phyloP scores from a whole-genome alignment of 352 stramenopile genomes.

The Pythium chondricola region DNA sequence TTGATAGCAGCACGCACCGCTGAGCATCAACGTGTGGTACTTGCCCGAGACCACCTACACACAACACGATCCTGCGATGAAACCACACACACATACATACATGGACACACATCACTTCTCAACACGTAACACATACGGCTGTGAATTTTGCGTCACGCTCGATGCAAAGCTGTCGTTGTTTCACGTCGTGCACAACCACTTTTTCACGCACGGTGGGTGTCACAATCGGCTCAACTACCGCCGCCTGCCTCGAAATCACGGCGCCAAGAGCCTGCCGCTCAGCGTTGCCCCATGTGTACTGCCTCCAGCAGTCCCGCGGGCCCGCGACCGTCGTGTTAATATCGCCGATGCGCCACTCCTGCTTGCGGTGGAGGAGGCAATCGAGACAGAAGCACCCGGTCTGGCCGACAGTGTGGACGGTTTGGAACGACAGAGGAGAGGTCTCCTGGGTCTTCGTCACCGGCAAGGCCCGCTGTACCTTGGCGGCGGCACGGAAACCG shows the following conservation, averaged over 20 bases:
- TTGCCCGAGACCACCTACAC: slow-evolving; percentile 60
- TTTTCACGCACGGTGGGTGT: slow-evolving; percentile 46
- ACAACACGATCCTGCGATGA: not conserved
- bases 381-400: slow-evolving; percentile 72
- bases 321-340: slow-evolving; percentile 57
- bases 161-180: slow-evolving; percentile 31
- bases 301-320: slow-evolving; percentile 54
- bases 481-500: slow-evolving; percentile 12
- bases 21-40: slow-evolving; percentile 71
- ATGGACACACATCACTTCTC: not conserved
- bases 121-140: slow-evolving; percentile 20
- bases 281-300: slow-evolving; percentile 56
- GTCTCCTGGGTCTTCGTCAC: not conserved
- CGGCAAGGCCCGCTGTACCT: not conserved
- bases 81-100: not conserved
- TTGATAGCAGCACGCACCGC: slow-evolving; percentile 24
- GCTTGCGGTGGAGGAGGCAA: slow-evolving; percentile 59
- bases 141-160: slow-evolving; percentile 67
- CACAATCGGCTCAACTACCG: slow-evolving; percentile 20
- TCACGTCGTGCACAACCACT: slow-evolving; percentile 35
- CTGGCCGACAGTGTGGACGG: slow-evolving; percentile 53
- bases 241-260: not conserved
- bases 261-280: slow-evolving; percentile 41
- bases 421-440: not conserved
- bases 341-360: slow-evolving; percentile 74